Evolutionary conservation across 2,329 filamentous ascomycete genomes (phyloP), one percentile per base, ranked within the genome.

Genomic region (Colletotrichum spinosum): DNA sequence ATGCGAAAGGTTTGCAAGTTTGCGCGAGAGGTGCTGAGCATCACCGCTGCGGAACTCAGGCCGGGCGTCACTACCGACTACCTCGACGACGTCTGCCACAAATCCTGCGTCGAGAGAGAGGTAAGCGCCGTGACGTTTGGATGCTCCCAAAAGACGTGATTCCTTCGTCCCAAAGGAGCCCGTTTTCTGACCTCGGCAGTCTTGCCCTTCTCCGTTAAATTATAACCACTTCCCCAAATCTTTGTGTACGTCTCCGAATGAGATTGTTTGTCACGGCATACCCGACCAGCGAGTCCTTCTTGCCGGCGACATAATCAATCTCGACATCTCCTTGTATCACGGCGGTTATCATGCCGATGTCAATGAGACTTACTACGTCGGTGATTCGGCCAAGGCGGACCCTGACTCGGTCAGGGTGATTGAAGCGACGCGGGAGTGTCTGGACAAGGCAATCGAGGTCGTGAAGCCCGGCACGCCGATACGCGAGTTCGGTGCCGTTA

Each of bases 311-410:
- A 98, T 99, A 70, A 82, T 99, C 74, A 99, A 99, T 81, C 94
- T 99, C 70, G 96, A 99, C 72, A 92, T 99, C 6, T 94, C 94
- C 0, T 82, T 99, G 49, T 99, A 97, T 79, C 94, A 98, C 76
- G 92, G 90, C 67, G 96, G 96, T 58, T 98, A 95, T 81, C 96
- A 99, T 76, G 94, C 93, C 60, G 96, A 99, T 77, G 83, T 99
- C 60, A 99, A 99, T 81, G 96, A 99, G 82, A 99, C 96, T 11
- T 99, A 98, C 81, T 99, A 99, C 77, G 92, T 99, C 52, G 96
- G 96, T 60, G 92, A 97, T 71, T 93, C 92, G 74, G 92, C 96
- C 46, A 87, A 88, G 73, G 89, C 92, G 8, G 90, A 98, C 73
- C 88, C 93, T 1, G 94, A 98, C 71, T 88, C 92, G 4, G 93